Evolutionary conservation across 495 filamentous ascomycete species (phyloP).

Genomic region (Talaromyces adpressus): DNA sequence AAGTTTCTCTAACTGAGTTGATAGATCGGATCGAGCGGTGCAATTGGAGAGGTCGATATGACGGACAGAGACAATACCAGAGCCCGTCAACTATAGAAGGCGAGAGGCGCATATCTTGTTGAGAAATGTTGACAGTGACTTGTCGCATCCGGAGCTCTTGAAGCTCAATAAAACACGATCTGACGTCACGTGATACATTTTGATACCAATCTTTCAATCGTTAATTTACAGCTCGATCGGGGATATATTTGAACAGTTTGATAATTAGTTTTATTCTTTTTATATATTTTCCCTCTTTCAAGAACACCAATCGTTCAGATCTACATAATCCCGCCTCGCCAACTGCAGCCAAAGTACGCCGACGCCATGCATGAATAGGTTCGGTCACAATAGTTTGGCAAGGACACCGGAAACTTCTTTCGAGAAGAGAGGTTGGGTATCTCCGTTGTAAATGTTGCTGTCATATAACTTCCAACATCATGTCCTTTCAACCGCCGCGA

Average conservation of each 20-base stretch:
- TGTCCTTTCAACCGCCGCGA: slow-evolving; percentile 30
- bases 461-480: slow-evolving; percentile 14
- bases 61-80: slow-evolving; percentile 62
- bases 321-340: not conserved
- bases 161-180: not conserved
- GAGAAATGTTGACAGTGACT: not conserved
- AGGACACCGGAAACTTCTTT: slow-evolving; percentile 16
- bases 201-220: not conserved
- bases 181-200: not conserved
- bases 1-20: not conserved
- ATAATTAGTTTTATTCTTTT: not conserved
- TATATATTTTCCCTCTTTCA: not conserved
- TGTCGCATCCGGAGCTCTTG: not conserved
- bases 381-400: not conserved
- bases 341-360: slow-evolving; percentile 5
- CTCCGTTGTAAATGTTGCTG: not conserved
- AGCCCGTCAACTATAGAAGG: slow-evolving; percentile 51
- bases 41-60: slow-evolving; percentile 26
- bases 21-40: slow-evolving; percentile 6
- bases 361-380: slow-evolving; percentile 5
- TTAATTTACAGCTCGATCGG: not conserved
- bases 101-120: not conserved
- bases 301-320: not conserved
- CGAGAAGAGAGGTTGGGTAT: slow-evolving; percentile 6
- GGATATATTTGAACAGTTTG: not conserved